Evolutionary conservation across 768 basidiomycete species (phyloP).

Genomic region (Rossbeevera mucosa): DNA sequence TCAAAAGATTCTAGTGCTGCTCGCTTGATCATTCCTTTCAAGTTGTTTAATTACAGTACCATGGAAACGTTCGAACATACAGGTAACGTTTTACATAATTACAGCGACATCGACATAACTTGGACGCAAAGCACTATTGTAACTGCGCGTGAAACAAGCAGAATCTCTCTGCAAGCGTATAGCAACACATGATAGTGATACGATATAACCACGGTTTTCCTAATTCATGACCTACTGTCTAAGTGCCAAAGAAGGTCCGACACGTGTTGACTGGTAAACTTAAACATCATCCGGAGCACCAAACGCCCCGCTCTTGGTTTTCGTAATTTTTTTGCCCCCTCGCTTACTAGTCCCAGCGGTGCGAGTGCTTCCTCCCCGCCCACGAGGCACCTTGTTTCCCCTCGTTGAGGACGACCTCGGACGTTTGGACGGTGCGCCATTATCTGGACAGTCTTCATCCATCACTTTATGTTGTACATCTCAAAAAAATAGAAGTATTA

Average conservation of each 20-base stretch:
- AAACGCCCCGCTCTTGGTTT: slow-evolving; percentile 32
- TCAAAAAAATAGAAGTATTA: background rate
- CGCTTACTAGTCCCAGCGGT: slow-evolving; percentile 18
- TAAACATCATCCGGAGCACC: slow-evolving; percentile 31
- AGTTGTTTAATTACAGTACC: too few relatives aligned
- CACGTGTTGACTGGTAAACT: background rate
- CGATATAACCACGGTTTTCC: too few relatives aligned
- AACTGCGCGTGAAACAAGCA: too few relatives aligned
- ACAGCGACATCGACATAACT: too few relatives aligned
- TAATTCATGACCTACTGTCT: background rate
- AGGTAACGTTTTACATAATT: too few relatives aligned
- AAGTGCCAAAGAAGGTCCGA: background rate
- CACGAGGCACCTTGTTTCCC: slow-evolving; percentile 21
- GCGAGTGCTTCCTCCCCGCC: slow-evolving; percentile 21
- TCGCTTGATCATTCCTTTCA: too few relatives aligned
- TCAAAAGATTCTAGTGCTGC: too few relatives aligned
- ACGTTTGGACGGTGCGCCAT: slow-evolving; percentile 25
- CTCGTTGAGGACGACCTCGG: slow-evolving; percentile 24
- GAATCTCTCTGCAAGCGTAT: too few relatives aligned
- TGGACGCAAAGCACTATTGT: too few relatives aligned
- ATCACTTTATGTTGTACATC: background rate
- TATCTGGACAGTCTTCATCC: slow-evolving; percentile 23
- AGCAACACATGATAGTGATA: too few relatives aligned
- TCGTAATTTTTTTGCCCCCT: slow-evolving; percentile 26
- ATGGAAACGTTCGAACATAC: too few relatives aligned